Evolutionary conservation across 768 basidiomycete genomes (phyloP).

Genomic region (Pisolithus marmoratus): DNA sequence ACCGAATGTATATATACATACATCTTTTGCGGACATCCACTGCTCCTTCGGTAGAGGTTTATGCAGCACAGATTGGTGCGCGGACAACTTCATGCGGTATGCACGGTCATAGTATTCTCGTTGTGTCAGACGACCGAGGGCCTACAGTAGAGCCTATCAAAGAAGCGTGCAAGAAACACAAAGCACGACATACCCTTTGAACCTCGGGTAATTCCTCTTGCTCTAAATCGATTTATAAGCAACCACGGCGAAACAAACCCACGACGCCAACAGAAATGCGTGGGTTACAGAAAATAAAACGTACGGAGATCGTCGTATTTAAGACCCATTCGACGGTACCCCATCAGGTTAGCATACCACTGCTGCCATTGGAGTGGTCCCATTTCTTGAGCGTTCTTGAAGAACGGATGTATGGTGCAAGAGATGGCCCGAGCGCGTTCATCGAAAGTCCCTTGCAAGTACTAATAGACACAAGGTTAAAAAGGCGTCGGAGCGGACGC

Average conservation of each 20-base stretch:
- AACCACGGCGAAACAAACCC: background rate
- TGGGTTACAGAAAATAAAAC: slow-evolving; percentile 28
- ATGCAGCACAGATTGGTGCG: slow-evolving; percentile 74
- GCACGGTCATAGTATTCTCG: slow-evolving; percentile 85
- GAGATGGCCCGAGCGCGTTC: slow-evolving; percentile 59
- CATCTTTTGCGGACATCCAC: slow-evolving; percentile 74
- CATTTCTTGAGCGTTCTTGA: slow-evolving; percentile 61
- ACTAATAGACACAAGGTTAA: slow-evolving; percentile 9
- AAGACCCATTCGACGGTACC: slow-evolving; percentile 85
- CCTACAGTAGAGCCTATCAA: slow-evolving; percentile 43
- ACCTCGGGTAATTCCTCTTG: slow-evolving; percentile 74
- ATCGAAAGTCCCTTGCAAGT: slow-evolving; percentile 28
- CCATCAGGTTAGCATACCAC: slow-evolving; percentile 75
- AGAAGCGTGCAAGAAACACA: background rate
- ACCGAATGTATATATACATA: slow-evolving; percentile 32
- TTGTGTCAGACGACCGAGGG: slow-evolving; percentile 72
- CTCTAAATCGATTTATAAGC: slow-evolving; percentile 35
- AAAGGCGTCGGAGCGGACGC: slow-evolving; percentile 12
- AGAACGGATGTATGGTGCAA: slow-evolving; percentile 71
- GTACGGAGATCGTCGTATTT: slow-evolving; percentile 91
- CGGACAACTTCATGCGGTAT: slow-evolving; percentile 79
- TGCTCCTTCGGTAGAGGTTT: slow-evolving; percentile 72
- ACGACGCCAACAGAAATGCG: background rate
- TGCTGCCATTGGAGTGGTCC: slow-evolving; percentile 74
- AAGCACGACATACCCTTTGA: slow-evolving; percentile 54